Percentiles rank a stretch among this genome's conserved stretches.
Conservation (phyloP, 768 basidiomycete genomes). For the Collybia sordida region DNA sequence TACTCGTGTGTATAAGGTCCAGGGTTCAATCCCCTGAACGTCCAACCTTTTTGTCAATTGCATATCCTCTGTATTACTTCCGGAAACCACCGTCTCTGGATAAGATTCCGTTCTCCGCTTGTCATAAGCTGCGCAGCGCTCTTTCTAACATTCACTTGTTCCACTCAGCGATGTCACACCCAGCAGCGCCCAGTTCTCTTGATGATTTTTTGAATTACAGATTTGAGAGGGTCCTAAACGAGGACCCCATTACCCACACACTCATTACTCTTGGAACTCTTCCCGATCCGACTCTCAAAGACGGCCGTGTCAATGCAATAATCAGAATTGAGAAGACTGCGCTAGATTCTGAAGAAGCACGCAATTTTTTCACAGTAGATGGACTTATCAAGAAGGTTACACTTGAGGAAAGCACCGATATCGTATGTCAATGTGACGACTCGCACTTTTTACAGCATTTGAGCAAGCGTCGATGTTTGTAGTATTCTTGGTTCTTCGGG, state of each 20-base stretch:
- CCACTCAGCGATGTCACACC: conserved; percentile 28
- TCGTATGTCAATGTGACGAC: conserved; percentile 40
- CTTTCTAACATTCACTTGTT: too few species aligned
- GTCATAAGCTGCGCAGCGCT: too few species aligned
- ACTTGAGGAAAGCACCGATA: conserved; percentile 63
- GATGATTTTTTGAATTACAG: conserved; percentile 45
- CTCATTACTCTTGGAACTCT: conserved; percentile 71
- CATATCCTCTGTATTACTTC: too few species aligned
- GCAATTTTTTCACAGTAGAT: conserved; percentile 33
- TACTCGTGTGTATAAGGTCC: neutral
- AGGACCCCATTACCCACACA: conserved; percentile 62
- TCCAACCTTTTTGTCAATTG: too few species aligned
- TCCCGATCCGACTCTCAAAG: conserved; percentile 22
- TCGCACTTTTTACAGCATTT: neutral
- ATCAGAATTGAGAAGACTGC: conserved; percentile 79
- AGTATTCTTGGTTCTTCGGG: conserved; percentile 84
- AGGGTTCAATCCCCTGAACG: too few species aligned
- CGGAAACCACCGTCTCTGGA: too few species aligned
- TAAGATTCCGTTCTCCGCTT: too few species aligned
- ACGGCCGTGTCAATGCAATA: conserved; percentile 50
- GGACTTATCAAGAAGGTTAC: conserved; percentile 42
- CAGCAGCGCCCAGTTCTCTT: conserved; percentile 29
- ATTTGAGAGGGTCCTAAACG: conserved; percentile 56
- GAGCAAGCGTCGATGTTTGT: neutral
- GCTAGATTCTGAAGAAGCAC: conserved; percentile 44